Evolutionary conservation across 441 rosid genomes (phyloP).

Genomic region (Erysimum pusillum): DNA sequence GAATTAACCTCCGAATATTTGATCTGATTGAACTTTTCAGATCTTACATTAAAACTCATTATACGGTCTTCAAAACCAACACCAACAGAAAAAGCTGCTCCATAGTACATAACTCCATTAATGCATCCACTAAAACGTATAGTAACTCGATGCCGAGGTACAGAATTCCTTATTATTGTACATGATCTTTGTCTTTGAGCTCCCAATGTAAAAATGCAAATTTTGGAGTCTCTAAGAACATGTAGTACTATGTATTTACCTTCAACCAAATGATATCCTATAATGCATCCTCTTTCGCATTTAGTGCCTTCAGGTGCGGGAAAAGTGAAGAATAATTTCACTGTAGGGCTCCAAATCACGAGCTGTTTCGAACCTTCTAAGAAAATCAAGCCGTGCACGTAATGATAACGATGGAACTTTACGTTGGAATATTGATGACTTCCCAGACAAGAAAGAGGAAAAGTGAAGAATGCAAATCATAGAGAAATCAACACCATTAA

Average conservation of each 20-base stretch:
- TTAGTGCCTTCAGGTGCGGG: background rate
- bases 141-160: rapidly evolving
- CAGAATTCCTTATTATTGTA: background rate
- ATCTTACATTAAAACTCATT: conserved; percentile 5
- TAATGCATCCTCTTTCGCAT: background rate
- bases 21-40: background rate
- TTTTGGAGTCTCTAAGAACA: background rate
- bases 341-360: conserved; percentile 23
- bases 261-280: conserved; percentile 21
- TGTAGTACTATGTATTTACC: background rate
- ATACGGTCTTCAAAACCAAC: background rate
- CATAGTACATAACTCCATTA: conserved; percentile 1
- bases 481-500: no score
- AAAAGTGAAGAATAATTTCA: background rate
- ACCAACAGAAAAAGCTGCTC: no score
- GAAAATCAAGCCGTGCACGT: conserved; percentile 15
- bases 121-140: background rate
- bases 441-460: background rate
- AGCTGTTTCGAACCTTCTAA: background rate
- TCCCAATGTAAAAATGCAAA: conserved; percentile 18
- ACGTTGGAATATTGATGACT: background rate
- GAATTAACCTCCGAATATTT: background rate
- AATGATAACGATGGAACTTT: background rate
- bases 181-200: background rate
- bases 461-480: no score